phyloP scores from a whole-genome alignment of 169 alveolate genomes.

The Eimeria tenella region DNA sequence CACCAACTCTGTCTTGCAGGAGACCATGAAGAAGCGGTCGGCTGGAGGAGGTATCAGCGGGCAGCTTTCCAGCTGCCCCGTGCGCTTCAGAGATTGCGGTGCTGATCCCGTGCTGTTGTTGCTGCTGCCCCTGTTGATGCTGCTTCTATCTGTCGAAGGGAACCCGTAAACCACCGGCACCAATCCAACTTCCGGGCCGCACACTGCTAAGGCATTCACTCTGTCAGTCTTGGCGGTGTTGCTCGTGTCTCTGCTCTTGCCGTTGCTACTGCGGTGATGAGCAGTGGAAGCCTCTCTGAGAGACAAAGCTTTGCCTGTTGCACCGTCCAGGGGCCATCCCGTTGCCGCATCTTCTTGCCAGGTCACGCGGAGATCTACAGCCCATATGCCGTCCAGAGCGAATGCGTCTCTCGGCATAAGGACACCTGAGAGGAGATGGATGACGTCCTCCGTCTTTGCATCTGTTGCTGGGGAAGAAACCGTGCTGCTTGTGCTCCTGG shows the following conservation, averaged over 20 bases:
- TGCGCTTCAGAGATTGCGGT: neutral
- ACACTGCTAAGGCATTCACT: neutral
- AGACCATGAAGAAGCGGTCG: constrained; percentile 47
- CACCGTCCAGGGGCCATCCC: constrained; percentile 26
- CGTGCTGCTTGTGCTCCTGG: constrained; percentile 38
- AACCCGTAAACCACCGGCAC: constrained; percentile 48
- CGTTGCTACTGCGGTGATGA: constrained; percentile 13
- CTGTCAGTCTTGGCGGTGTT: neutral
- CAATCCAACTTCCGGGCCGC: constrained; percentile 31
- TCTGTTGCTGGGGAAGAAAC: neutral
- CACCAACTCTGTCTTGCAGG: constrained; percentile 46
- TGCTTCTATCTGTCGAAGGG: constrained; percentile 13
- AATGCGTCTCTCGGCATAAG: constrained; percentile 67
- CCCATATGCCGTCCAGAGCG: constrained; percentile 35
- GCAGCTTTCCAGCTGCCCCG: constrained; percentile 6
- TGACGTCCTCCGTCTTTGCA: neutral
- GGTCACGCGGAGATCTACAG: constrained; percentile 31
- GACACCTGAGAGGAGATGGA: constrained; percentile 67
- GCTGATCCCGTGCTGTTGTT: constrained; percentile 19
- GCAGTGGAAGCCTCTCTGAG: neutral
- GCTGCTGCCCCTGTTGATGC: constrained; percentile 28
- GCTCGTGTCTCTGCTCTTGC: neutral
- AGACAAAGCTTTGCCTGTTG: neutral
- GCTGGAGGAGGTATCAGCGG: constrained; percentile 34
- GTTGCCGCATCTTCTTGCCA: constrained; percentile 57